Conservation (phyloP, 129 eudicot species). For the Centrapalus pauciflorus region DNA sequence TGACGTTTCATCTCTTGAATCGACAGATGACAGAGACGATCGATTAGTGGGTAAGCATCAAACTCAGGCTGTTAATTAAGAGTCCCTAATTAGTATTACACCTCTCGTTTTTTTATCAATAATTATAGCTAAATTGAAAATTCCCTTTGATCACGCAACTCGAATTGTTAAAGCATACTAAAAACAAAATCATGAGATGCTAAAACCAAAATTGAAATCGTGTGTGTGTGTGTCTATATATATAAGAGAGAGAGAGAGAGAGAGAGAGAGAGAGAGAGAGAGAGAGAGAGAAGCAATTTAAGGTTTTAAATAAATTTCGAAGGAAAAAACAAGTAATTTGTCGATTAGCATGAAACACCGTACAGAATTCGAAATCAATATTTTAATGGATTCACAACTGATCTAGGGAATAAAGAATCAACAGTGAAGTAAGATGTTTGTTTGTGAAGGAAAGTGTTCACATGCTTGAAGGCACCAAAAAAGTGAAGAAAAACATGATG, state of each 20-base stretch:
- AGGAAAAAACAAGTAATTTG: constrained; percentile 1
- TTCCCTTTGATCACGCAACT: constrained; percentile 11
- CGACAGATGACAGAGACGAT: background rate
- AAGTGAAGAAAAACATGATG: background rate
- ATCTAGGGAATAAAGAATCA: background rate
- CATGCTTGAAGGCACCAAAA: constrained; percentile 13
- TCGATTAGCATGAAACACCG: constrained; percentile 34
- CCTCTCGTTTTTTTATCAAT: background rate
- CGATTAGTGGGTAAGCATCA: background rate
- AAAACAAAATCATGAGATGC: background rate
- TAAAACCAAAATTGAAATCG: background rate
- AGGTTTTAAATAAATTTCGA: background rate
- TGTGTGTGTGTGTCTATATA: background rate
- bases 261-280: background rate
- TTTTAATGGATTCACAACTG: constrained; percentile 25
- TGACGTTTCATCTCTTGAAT: background rate
- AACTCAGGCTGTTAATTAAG: background rate
- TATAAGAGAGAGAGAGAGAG: background rate
- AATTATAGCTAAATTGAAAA: background rate
- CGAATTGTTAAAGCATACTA: background rate
- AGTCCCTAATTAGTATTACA: background rate
- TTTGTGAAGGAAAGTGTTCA: constrained; percentile 5
- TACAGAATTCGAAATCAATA: constrained; percentile 19
- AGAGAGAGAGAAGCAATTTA: background rate
- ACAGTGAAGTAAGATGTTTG: background rate